Percentiles rank a stretch among this genome's conserved stretches.
phyloP scores from a whole-genome alignment of 2,329 filamentous ascomycete species.

The Ramichloridium luteum region DNA sequence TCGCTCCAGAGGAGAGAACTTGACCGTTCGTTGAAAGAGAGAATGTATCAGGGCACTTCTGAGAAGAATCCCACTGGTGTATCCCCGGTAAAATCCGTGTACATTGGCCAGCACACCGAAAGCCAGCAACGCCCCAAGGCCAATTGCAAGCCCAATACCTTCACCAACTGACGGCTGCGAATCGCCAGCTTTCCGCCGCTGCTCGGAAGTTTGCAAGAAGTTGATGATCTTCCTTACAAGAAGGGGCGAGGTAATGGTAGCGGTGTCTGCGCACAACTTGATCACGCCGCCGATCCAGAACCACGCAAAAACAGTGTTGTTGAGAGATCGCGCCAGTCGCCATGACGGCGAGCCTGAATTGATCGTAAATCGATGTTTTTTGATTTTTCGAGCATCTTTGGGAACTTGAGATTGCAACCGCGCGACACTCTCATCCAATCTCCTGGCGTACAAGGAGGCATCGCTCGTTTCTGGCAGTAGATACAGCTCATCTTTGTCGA shows the following conservation, averaged over 20 bases:
- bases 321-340: slow-evolving; percentile 3
- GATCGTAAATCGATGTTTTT: background rate
- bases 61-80: slow-evolving; percentile 4
- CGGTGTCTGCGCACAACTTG: slow-evolving; percentile 4
- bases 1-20: background rate
- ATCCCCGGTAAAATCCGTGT: slow-evolving; percentile 4
- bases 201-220: slow-evolving; percentile 2
- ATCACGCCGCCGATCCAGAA: slow-evolving; percentile 5
- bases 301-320: slow-evolving; percentile 3
- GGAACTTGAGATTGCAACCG: too few relatives aligned
- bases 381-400: too few relatives aligned
- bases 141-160: background rate
- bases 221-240: slow-evolving; percentile 3
- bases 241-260: slow-evolving; percentile 3
- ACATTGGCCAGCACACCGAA: slow-evolving; percentile 4
- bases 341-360: slow-evolving; percentile 1
- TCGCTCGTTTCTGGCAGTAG: background rate
- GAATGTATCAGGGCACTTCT: slow-evolving; percentile 3
- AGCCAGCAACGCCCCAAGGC: slow-evolving; percentile 1
- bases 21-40: slow-evolving; percentile 5
- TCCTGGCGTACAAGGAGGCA: slow-evolving; percentile 1
- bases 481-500: background rate
- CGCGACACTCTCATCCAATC: background rate
- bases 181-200: background rate
- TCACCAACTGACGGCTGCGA: background rate